Percentiles rank a stretch among this genome's conserved stretches.
Evolutionary conservation across 768 basidiomycete species (phyloP).

Genomic region (Termitomyces sp.): DNA sequence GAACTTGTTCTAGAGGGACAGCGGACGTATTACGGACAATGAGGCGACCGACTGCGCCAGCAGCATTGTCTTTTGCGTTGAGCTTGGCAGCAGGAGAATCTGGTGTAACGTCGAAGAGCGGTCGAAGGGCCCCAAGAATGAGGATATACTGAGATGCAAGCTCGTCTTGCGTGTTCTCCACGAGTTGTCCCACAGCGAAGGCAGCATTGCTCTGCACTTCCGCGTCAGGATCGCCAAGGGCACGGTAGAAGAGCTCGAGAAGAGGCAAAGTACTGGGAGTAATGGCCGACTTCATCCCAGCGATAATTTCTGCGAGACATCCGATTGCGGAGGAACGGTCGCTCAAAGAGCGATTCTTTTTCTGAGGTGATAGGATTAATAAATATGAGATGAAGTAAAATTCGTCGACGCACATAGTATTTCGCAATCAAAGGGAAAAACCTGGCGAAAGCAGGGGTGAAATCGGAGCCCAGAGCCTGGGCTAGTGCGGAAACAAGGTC

Average conservation of each 20-base stretch:
- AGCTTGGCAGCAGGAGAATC: constrained; percentile 59
- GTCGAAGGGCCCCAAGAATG: constrained; percentile 74
- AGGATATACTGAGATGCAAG: constrained; percentile 75
- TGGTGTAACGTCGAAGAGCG: constrained; percentile 65
- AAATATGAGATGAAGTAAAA: not conserved
- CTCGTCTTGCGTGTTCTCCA: constrained; percentile 81
- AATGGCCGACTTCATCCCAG: constrained; percentile 81
- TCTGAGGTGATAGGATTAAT: constrained; percentile 36
- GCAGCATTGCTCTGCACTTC: constrained; percentile 97
- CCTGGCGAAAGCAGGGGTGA: constrained; percentile 71
- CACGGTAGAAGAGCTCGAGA: constrained; percentile 78
- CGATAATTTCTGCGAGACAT: constrained; percentile 91
- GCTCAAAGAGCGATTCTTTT: constrained; percentile 78
- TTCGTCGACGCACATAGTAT: constrained; percentile 68
- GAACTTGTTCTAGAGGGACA: constrained; percentile 85
- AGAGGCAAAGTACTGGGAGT: constrained; percentile 81
- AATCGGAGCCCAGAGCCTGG: constrained; percentile 78
- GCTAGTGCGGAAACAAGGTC: constrained; percentile 92
- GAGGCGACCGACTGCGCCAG: constrained; percentile 86
- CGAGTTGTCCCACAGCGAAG: constrained; percentile 87
- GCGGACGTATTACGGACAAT: constrained; percentile 73
- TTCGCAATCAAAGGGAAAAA: constrained; percentile 89
- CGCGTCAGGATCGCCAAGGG: constrained; percentile 77
- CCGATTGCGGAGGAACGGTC: constrained; percentile 94
- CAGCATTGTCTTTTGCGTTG: constrained; percentile 96